phyloP scores from a whole-genome alignment of 2,329 filamentous ascomycete genomes.

The Fusarium lateritium region DNA sequence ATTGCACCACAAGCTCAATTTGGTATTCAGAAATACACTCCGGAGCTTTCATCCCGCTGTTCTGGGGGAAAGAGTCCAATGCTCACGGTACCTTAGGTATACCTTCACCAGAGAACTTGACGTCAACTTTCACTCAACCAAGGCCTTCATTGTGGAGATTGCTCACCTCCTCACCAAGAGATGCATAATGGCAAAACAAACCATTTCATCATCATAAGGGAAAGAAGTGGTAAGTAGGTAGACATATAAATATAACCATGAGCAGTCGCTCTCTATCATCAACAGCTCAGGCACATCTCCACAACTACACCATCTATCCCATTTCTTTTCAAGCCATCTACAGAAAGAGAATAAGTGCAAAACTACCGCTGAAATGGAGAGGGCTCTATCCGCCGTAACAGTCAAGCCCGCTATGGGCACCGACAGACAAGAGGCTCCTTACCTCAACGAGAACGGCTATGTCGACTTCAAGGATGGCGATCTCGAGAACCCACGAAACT shows the following conservation, averaged over 20 bases:
- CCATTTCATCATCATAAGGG: slow-evolving; percentile 16
- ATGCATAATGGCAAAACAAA: slow-evolving; percentile 1
- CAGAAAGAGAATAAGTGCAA: neutral
- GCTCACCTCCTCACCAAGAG: neutral
- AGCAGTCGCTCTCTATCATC: neutral
- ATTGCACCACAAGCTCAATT: neutral
- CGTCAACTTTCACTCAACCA: slow-evolving; percentile 33
- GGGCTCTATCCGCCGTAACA: slow-evolving; percentile 8
- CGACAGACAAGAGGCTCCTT: slow-evolving; percentile 50
- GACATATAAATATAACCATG: slow-evolving; percentile 18
- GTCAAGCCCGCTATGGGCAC: slow-evolving; percentile 14
- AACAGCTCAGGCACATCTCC: slow-evolving; percentile 1
- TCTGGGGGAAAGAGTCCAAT: slow-evolving; percentile 13
- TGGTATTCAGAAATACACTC: neutral
- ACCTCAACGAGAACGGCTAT: slow-evolving; percentile 64
- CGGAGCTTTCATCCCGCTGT: slow-evolving; percentile 35
- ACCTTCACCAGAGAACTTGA: slow-evolving; percentile 29
- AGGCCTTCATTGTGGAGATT: slow-evolving; percentile 11
- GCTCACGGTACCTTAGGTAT: slow-evolving; percentile 18
- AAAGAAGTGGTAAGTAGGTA: neutral
- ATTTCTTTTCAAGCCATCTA: neutral
- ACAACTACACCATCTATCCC: neutral
- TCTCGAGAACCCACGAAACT: slow-evolving; percentile 66
- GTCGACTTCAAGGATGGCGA: slow-evolving; percentile 67
- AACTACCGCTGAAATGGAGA: slow-evolving; percentile 1